These are phyloP conservation scores for Apophysomyces variabilis DNA, from an alignment of 371 early-diverging fungal species.

Conservation along the genomic window DNA sequence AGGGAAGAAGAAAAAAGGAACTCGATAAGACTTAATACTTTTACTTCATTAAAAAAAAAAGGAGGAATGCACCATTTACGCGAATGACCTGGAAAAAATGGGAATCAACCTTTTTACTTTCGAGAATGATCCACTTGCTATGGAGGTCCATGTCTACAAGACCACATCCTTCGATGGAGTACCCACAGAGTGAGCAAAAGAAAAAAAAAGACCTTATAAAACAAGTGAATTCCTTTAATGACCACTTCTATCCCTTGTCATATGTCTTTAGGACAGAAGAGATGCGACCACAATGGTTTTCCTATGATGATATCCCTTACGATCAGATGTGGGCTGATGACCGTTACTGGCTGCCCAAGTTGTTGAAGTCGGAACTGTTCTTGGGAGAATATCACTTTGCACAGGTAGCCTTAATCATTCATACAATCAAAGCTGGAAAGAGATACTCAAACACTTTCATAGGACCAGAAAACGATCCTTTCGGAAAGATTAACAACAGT, in stretches of 20 bases:
- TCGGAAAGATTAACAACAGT: slow-evolving; percentile 8
- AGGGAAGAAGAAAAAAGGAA: too few species aligned
- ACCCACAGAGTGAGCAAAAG: slow-evolving; percentile 56
- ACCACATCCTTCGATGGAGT: slow-evolving; percentile 49
- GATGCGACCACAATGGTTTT: slow-evolving; percentile 69
- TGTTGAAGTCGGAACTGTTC: slow-evolving; percentile 28
- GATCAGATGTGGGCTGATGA: slow-evolving; percentile 67
- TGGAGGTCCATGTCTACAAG: slow-evolving; percentile 66
- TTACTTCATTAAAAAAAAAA: slow-evolving; percentile 12
- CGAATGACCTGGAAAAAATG: slow-evolving; percentile 45
- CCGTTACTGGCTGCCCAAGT: slow-evolving; percentile 51
- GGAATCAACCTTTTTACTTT: slow-evolving; percentile 66
- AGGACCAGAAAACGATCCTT: slow-evolving; percentile 10
- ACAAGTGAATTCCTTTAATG: neutral
- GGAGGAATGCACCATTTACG: slow-evolving; percentile 67
- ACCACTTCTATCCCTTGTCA: neutral
- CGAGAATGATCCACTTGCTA: slow-evolving; percentile 50
- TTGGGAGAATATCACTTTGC: slow-evolving; percentile 44
- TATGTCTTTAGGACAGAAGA: slow-evolving; percentile 54
- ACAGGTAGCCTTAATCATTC: slow-evolving; percentile 19
- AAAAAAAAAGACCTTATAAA: too few species aligned
- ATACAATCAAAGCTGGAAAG: too few species aligned
- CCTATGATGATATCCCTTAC: slow-evolving; percentile 50
- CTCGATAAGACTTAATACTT: too few species aligned
- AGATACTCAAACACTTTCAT: too few species aligned